Percentiles rank a stretch among this genome's conserved stretches.
phyloP scores from a whole-genome alignment of 129 eudicot species.

The Apium graveolens region DNA sequence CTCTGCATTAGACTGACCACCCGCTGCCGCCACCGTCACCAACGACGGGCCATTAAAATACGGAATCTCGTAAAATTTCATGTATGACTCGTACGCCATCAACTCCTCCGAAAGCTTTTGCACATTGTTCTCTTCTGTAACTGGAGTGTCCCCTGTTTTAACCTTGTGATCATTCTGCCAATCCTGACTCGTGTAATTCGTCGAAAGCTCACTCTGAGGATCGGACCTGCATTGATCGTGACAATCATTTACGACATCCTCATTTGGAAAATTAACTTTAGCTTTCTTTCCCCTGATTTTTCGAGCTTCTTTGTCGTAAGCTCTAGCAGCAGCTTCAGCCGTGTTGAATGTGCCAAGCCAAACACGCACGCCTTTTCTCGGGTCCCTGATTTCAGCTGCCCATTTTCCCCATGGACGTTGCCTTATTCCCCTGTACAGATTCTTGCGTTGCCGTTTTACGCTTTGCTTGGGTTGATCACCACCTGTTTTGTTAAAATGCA shows the following conservation, averaged over 20 bases:
- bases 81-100: conserved; percentile 57
- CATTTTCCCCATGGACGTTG: conserved; percentile 99
- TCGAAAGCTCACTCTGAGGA: conserved; percentile 2
- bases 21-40: conserved; percentile 1
- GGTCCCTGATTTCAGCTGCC: conserved; percentile 98
- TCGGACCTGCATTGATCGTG: neutral
- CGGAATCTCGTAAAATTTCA: conserved; percentile 85
- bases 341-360: conserved; percentile 96
- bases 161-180: neutral
- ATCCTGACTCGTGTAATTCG: neutral
- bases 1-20: conserved; percentile 17
- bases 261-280: conserved; percentile 83
- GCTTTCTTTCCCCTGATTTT: conserved; percentile 89
- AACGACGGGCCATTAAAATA: conserved; percentile 56
- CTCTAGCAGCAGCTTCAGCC: conserved; percentile 90
- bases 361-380: conserved; percentile 87
- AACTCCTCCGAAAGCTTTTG: neutral
- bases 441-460: conserved; percentile 60
- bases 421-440: conserved; percentile 81
- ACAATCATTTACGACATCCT: conserved; percentile 8
- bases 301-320: conserved; percentile 85
- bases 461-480: conserved; percentile 18
- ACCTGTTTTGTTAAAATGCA: conserved; percentile 32
- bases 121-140: neutral
- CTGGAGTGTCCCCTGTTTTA: neutral